Evolutionary conservation across 2,329 filamentous ascomycete species (phyloP), one percentile per base, ranked within the genome.

Genomic region (Colletotrichum simmondsii): DNA sequence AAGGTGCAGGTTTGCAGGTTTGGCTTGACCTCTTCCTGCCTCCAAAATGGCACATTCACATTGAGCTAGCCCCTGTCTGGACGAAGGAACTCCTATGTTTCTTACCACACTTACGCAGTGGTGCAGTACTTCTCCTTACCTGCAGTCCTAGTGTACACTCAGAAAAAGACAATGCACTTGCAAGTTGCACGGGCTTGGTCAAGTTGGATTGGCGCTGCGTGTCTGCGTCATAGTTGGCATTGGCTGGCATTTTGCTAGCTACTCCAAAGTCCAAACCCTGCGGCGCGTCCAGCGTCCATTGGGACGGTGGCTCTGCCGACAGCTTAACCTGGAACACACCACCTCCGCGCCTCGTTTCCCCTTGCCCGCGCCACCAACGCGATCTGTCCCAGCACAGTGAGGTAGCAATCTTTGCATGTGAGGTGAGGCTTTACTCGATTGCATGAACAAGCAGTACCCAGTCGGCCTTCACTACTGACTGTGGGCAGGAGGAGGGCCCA

Each of bases 181-280:
- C 6, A n/a, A 22, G 19, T 5, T 49, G 42, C 6, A n/a, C 0
- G 59, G 16, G n/a, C n/a, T 56, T 35, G 37, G 4, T 67, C 56
- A 57, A 49, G 42, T 37, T 30, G 69, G 54, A 54, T 64, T 71
- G 66, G 60, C 56, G 49, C 66, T 72, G 66, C 46, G 58, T 42
- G 52, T 22, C 35, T 70, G 71, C 71, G 71, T 72, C 71, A 72
- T 71, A 61, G 58, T 24, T 42, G 14, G 8, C 37, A 26, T 37
- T 37, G 56, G 22, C n/a, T 22, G 53, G 59, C 26, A 30, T 12
- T 60, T 32, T 57, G 24, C 35, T 22, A 19, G 11, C 28, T 24
- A 28, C 22, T 8, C 19, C 11, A 42, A 37, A 28, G 16, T 14
- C n/a, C 7, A 42, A 37, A 37, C 35, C 30, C 49, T 19, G 54